Percentiles rank a stretch among this genome's conserved stretches.
Conservation (phyloP, 164 flowering plant species). For the Tetrastigma voinierianum region DNA sequence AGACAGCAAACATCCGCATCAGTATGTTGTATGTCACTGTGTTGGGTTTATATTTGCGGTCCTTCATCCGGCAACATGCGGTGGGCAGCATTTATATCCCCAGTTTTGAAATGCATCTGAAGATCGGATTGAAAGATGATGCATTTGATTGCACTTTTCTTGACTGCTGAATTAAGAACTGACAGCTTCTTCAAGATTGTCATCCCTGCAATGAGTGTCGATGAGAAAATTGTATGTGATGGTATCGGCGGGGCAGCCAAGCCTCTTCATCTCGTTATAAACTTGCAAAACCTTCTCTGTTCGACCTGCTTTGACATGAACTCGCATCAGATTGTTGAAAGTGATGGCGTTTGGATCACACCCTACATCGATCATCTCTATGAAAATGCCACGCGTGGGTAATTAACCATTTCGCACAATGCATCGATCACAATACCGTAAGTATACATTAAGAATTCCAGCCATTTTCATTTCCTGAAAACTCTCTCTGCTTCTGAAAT, state of each 20-base stretch:
- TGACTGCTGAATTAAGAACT: conserved; percentile 66
- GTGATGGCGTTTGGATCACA: conserved; percentile 71
- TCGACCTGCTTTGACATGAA: conserved; percentile 78
- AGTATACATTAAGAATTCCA: conserved; percentile 78
- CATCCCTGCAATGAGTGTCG: conserved; percentile 71
- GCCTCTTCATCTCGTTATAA: conserved; percentile 85
- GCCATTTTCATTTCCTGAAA: conserved; percentile 75
- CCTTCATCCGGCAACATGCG: conserved; percentile 74
- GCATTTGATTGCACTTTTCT: conserved; percentile 60
- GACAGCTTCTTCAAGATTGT: conserved; percentile 56
- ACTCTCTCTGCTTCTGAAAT: conserved; percentile 78
- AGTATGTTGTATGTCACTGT: conserved; percentile 77
- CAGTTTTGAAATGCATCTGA: conserved; percentile 48
- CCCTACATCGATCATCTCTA: conserved; percentile 82
- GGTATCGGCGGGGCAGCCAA: conserved; percentile 56
- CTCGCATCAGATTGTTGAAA: conserved; percentile 83
- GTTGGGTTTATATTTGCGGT: conserved; percentile 61
- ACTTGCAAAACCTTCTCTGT: conserved; percentile 87
- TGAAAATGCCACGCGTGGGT: conserved; percentile 84
- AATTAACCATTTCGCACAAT: conserved; percentile 77
- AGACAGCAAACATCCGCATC: conserved; percentile 76
- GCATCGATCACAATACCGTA: conserved; percentile 81
- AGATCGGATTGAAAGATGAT: conserved; percentile 70
- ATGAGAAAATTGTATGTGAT: conserved; percentile 84
- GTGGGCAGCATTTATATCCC: conserved; percentile 86